A percentile compares a stretch with the other conserved stretches of the same genome.
Evolutionary conservation across 257 asterid genomes (phyloP).

Genomic region (Voacanga thouarsii): DNA sequence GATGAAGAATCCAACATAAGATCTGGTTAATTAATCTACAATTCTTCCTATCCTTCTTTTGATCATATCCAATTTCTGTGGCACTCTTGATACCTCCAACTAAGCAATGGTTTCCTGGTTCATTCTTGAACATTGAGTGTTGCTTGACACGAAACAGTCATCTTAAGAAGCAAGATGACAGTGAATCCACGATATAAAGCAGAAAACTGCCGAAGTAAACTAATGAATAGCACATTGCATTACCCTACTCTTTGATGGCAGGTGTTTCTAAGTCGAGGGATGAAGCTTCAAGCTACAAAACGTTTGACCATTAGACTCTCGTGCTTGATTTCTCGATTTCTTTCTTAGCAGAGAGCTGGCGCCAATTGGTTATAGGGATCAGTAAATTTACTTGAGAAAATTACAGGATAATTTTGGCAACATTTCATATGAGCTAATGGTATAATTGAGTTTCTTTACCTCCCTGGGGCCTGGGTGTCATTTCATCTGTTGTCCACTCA

Average conservation of each 20-base stretch:
- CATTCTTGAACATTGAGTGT: conserved; percentile 70
- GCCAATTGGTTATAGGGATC: too few relatives aligned
- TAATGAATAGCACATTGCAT: background rate
- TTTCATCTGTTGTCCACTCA: too few relatives aligned
- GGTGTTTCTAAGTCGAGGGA: background rate
- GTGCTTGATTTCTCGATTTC: background rate
- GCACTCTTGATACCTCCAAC: conserved; percentile 67
- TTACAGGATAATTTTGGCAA: too few relatives aligned
- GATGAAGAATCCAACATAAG: background rate
- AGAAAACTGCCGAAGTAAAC: background rate
- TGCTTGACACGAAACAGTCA: conserved; percentile 54
- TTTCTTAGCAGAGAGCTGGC: too few relatives aligned
- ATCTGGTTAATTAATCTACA: background rate
- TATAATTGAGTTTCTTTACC: too few relatives aligned
- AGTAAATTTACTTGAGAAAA: too few relatives aligned
- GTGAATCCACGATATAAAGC: background rate
- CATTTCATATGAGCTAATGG: too few relatives aligned
- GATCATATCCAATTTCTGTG: conserved; percentile 7
- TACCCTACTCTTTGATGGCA: too few relatives aligned
- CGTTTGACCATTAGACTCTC: background rate
- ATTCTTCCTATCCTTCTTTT: background rate
- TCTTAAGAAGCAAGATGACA: conserved; percentile 52
- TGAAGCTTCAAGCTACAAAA: background rate
- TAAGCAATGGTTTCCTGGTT: conserved; percentile 80
- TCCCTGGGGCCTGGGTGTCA: too few relatives aligned